Base-by-base conservation (phyloP, 2,329 filamentous ascomycete species). In the Septoria linicola region DNA sequence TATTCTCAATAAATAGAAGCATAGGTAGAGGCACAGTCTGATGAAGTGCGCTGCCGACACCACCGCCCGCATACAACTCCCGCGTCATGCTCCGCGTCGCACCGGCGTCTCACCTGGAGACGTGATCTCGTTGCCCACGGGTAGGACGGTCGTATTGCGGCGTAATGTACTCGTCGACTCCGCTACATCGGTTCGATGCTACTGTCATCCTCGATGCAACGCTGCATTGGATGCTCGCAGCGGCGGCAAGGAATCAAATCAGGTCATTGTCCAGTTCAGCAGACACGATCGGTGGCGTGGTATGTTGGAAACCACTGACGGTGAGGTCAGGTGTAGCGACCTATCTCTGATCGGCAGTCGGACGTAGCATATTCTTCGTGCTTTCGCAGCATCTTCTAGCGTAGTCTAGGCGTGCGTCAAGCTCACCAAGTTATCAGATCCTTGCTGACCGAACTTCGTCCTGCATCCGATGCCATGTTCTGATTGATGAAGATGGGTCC, bases 311-410 rank as follows among this genome's bases (percentile, higher is more conserved):
- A n/a, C n/a, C n/a, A n/a, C n/a, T n/a, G n/a, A n/a, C n/a, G n/a
- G n/a, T n/a, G n/a, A n/a, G n/a, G n/a, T n/a, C n/a, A n/a, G n/a
- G n/a, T 30, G 39, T 17, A 31, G 19, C 36, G n/a, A 32, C 36
- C 10, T 31, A 5, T 16, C 37, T 36, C 17, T 36, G 20, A 47
- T 41, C 49, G 36, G 49, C 34, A 36, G 30, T 30, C 42, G 49
- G 36, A 47, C 11, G 13, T 34, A 21, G 4, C 25, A 37, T 23
- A 17, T 55, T 55, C 52, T 51, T 43, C 40, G 48, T 23, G 48
- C 50, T 40, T 51, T 55, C 48, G 52, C 45, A 23, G 42, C 23
- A 42, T 51, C 13, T 55, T 55, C 52, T 51, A 51, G 48, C 48
- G 44, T 23, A 32, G 41, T 39, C 44, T 55, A 40, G 44, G 49